These are phyloP conservation scores for Azolla pinnata DNA, from an alignment of 75 land plant genomes.

Conservation along the genomic window DNA sequence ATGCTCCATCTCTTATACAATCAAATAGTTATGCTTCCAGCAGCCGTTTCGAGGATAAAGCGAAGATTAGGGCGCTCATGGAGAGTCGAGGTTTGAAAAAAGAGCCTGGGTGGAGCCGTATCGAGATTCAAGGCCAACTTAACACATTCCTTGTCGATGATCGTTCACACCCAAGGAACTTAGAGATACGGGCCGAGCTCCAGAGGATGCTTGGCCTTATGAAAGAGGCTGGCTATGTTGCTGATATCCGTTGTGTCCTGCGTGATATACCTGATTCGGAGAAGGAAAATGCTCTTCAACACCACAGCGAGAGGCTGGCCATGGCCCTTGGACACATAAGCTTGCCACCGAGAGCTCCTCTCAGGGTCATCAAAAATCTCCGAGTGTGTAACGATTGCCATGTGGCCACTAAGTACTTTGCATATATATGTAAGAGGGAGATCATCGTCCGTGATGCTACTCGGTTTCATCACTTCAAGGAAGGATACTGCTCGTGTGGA, in stretches of 20 bases:
- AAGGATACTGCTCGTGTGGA: constrained; percentile 41
- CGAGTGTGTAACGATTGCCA: constrained; percentile 63
- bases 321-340: constrained; percentile 46
- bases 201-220: constrained; percentile 26
- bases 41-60: constrained; percentile 33
- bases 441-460: constrained; percentile 38
- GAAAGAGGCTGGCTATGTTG: constrained; percentile 37
- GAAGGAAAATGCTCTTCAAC: constrained; percentile 30
- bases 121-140: constrained; percentile 35
- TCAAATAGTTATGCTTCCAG: constrained; percentile 39
- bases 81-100: constrained; percentile 35
- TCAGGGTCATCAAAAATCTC: constrained; percentile 55
- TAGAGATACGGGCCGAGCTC: constrained; percentile 33
- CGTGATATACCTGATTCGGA: constrained; percentile 55
- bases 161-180: constrained; percentile 23
- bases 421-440: constrained; percentile 22
- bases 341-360: constrained; percentile 20
- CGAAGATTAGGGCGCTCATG: constrained; percentile 39
- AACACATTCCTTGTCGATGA: constrained; percentile 38
- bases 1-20: constrained; percentile 44
- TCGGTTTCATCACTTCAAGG: constrained; percentile 43
- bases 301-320: constrained; percentile 63
- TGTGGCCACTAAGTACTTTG: constrained; percentile 42
- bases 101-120: constrained; percentile 50
- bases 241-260: constrained; percentile 35